Conservation (phyloP, 352 stramenopile species). For the Elongisporangium prolatum region DNA sequence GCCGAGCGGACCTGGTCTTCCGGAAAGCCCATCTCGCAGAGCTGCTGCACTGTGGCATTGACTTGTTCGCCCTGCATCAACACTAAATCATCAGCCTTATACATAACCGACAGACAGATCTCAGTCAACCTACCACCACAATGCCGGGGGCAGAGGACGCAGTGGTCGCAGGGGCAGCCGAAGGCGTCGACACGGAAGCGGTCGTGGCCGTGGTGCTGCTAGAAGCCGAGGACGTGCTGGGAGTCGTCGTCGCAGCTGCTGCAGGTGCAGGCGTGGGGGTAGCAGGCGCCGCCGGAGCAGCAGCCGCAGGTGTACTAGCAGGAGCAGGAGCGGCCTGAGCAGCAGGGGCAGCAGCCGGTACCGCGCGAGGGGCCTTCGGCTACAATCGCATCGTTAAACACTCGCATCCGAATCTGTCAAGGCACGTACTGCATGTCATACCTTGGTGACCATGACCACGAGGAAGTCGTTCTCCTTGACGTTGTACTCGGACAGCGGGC, state of each 20-base stretch:
- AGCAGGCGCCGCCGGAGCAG: slow-evolving; percentile 18
- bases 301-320: slow-evolving; percentile 19
- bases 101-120: neutral
- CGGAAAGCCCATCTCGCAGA: slow-evolving; percentile 86
- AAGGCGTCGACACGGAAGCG: slow-evolving; percentile 63
- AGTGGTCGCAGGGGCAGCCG: slow-evolving; percentile 37
- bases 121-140: slow-evolving; percentile 13
- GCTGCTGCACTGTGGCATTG: slow-evolving; percentile 59
- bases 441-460: slow-evolving; percentile 87
- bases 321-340: slow-evolving; percentile 8
- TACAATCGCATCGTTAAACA: slow-evolving; percentile 4
- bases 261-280: slow-evolving; percentile 18
- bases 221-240: slow-evolving; percentile 68
- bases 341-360: slow-evolving; percentile 29
- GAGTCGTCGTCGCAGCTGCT: slow-evolving; percentile 20
- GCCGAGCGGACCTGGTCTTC: slow-evolving; percentile 79
- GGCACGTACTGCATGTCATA: slow-evolving; percentile 4
- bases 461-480: slow-evolving; percentile 88
- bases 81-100: neutral
- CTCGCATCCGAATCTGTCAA: neutral
- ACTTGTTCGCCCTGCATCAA: slow-evolving; percentile 31
- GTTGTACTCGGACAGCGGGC: slow-evolving; percentile 72
- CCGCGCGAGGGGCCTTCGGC: slow-evolving; percentile 56
- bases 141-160: slow-evolving; percentile 15
- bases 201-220: slow-evolving; percentile 58